Evolutionary conservation across 2,329 filamentous ascomycete species (phyloP).

Genomic region (Pseudopithomyces maydicus): DNA sequence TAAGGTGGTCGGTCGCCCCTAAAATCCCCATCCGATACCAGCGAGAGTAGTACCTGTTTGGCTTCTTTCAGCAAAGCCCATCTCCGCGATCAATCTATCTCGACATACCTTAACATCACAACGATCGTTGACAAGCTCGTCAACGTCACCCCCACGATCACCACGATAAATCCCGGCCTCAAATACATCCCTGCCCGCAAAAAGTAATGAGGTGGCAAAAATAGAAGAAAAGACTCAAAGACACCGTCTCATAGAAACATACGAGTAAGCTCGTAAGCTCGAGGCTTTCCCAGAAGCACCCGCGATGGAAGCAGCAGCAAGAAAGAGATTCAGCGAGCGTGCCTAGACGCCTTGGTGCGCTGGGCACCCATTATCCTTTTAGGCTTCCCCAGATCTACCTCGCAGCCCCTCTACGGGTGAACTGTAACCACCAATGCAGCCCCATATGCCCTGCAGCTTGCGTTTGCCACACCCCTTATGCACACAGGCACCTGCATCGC

Average conservation of each 20-base stretch:
- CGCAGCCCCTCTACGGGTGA: background rate
- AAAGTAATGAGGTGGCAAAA: background rate
- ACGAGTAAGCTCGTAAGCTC: background rate
- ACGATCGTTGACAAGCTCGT: conserved; percentile 43
- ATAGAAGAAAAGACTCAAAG: background rate
- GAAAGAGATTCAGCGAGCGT: conserved; percentile 3
- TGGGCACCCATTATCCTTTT: conserved; percentile 23
- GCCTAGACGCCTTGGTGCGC: conserved; percentile 3
- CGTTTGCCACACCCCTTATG: background rate
- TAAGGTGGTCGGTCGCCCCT: conserved; percentile 40
- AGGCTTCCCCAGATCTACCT: conserved; percentile 22
- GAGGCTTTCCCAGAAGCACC: background rate
- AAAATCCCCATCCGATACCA: conserved; percentile 37
- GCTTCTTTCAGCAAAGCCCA: conserved; percentile 10
- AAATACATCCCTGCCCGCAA: conserved; percentile 25
- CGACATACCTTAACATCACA: conserved; percentile 34
- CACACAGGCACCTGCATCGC: background rate
- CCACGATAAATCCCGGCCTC: conserved; percentile 39
- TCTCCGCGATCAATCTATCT: background rate
- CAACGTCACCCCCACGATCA: conserved; percentile 40
- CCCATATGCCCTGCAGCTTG: background rate
- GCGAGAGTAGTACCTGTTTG: conserved; percentile 40
- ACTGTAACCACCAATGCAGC: background rate
- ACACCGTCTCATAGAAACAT: conserved; percentile 9
- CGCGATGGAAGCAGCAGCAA: background rate